Base-by-base conservation (phyloP, 176 grass and related monocot genomes). In the Saccharum spontaneum region DNA sequence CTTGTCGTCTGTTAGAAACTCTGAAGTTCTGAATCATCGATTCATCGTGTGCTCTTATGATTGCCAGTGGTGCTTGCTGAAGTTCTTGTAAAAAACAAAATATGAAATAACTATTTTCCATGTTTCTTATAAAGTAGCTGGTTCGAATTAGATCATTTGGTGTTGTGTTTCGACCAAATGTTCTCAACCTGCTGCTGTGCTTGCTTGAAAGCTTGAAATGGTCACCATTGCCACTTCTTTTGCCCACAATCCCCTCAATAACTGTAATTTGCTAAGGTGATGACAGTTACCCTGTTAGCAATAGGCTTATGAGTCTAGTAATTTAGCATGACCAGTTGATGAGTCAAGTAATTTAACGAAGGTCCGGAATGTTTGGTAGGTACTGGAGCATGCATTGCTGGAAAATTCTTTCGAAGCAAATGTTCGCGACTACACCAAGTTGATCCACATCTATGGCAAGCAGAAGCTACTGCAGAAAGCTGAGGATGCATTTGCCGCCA, bases 361-460 rank as follows among this genome's bases (percentile, higher is more conserved):
- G 10, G 50, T 8, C 38, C 22, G 85, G 52, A 8, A 14, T 77
- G 70, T 79, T 76, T 79, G 0, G 23, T 49, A 94, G 92, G 88
- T 98, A 57, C 57, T 91, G 48, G 90, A 93, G 55, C 82, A 88
- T 88, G 95, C 89, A 36, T 40, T 97, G 40, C 43, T 89, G 50
- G 90, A 92, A 37, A 79, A 88, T 84, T 89, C 91, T 63, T 99
- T 99, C 8, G 88, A 99, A 84, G 90, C 93, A 20, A 90, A 91
- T 73, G 69, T 92, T 23, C 90, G 93, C 0, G 97, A 96, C 80
- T 94, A 94, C 75, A 96, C 97, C 34, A 99, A 96, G 74, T 60
- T 94, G 55, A 92, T 99, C 67, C 84, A 92, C 69, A 87, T 86
- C 30, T 92, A 92, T 78, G 90, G 77, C 43, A 92, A 94, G 82